Evolutionary conservation across 2,329 filamentous ascomycete species (phyloP), one percentile per base, ranked within the genome.

Genomic region (Ustilaginoidea virens): DNA sequence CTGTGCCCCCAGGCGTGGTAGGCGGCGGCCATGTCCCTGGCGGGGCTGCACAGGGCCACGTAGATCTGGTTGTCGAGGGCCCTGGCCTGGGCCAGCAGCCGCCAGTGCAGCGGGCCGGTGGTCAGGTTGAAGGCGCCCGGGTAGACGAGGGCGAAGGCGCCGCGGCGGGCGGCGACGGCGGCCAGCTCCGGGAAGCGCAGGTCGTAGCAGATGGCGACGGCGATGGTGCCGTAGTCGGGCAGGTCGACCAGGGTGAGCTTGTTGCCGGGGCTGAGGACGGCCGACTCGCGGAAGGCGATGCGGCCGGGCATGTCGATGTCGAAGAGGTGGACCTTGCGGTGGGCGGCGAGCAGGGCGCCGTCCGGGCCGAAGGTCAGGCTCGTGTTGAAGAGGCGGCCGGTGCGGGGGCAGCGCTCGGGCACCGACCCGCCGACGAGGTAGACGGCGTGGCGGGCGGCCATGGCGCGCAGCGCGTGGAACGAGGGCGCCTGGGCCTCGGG

Each of bases 51-150:
- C 50, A 98, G 57, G 19, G 75, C 90, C 9, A 96, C 85, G 52
- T 92, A 96, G 7, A 92, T 61, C 61, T 98, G 85, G 49, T 96
- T 96, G 48, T 98, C 87, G 42, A 92, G 67, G 5, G 87, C 90
- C 36, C 90, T 65, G 10, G 80, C 85, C 39, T 81, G 69, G 1
- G 76, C 87, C 44, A 80, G 70, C 39, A 98, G 58, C 33, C 74
- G 68, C 90, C 90, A 98, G 55, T 98, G 90, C 51, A 96, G 55
- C 5, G 80, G 77, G 0, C 90, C 90, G 0, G 90, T 98, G 1
- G 85, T 93, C 35, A 80, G 63, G 55, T 96, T 98, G 65, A 98
- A 98, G 1, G 90, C 90, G n/a, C 85, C 90, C 0, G 90, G 90
- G 53, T 94, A 96, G 12, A 96, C 51, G 30, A 96, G 69, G 25